These are phyloP conservation scores for Pseudoneurospora amorphoporcata DNA, from an alignment of 495 filamentous ascomycete genomes.

Conservation along the genomic window DNA sequence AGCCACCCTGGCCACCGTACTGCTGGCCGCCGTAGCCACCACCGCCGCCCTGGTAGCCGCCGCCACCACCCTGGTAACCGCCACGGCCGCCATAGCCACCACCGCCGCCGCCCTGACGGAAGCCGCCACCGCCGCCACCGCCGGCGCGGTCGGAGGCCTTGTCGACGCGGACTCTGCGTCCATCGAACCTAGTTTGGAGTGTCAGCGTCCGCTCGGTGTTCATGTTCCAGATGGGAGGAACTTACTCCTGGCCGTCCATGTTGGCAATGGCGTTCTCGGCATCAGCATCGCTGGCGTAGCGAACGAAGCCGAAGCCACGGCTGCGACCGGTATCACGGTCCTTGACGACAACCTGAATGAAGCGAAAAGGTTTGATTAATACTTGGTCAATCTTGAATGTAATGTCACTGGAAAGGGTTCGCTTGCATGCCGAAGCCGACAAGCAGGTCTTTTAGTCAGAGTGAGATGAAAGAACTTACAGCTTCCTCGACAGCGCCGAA, in stretches of 20 bases:
- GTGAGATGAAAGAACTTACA: conserved; percentile 44
- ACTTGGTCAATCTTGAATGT: background rate
- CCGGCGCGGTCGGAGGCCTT: conserved; percentile 73
- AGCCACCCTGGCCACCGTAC: background rate
- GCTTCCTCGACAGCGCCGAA: conserved; percentile 88
- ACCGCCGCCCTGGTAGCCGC: conserved; percentile 2
- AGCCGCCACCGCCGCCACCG: conserved; percentile 34
- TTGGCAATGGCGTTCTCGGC: conserved; percentile 67
- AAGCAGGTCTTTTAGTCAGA: background rate
- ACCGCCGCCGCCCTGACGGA: conserved; percentile 29
- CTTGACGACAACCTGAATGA: conserved; percentile 80
- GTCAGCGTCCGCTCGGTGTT: conserved; percentile 10
- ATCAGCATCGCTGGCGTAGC: conserved; percentile 70
- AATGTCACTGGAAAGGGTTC: background rate
- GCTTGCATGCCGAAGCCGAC: background rate
- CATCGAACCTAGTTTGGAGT: conserved; percentile 65
- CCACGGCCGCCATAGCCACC: conserved; percentile 27
- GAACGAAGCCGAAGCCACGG: conserved; percentile 95
- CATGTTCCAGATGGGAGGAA: conserved; percentile 2
- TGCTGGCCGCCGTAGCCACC: background rate
- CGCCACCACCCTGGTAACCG: conserved; percentile 16
- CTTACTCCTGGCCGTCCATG: conserved; percentile 95
- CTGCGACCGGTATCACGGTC: conserved; percentile 93
- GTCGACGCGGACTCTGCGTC: conserved; percentile 90
- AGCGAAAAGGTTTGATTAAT: conserved; percentile 7